Base-by-base conservation (phyloP, 345 rosid genomes). In the Physaria fendleri region DNA sequence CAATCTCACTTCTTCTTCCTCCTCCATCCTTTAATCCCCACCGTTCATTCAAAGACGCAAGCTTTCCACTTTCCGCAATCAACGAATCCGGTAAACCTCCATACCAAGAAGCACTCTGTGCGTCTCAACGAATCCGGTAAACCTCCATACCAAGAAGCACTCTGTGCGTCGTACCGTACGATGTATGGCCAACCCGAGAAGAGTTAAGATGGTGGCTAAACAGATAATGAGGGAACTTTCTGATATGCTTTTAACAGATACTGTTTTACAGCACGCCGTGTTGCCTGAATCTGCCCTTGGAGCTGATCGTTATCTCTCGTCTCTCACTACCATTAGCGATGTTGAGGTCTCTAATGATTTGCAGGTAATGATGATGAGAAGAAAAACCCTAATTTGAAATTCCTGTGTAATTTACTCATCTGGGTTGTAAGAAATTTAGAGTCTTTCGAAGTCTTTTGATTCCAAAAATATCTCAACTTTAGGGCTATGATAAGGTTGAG, bases 161-260 rank as follows among this genome's bases (percentile, higher is more conserved):
- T 46, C 70, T 3, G 27, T 46, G 11, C 74, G 71, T 18, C 17
- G 66, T 14, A 60, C 27, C 37, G 74, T 85, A 15, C 78, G 40
- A 75, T 92, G 97, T 68, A 92, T 92, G 98, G 96, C 96, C 23
- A 84, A 81, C 58, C 95, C 85, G 21, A 82, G 98, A 44, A 69
- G 98, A 74, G 98, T 88, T 40, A 78, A 84, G 72, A 91, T 84
- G 92, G 96, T 85, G 37, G 90, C 96, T 29, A 88, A 81, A 57
- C 95, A 91, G 74, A 85, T 91, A 65, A 77, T 73, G 75, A 83
- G 96, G 46, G 96, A 86, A 71, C 82, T 92, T 23, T 92, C 98
- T 17, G 88, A 84, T 70, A 88, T 92, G 98, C 82, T 88, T 60
- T 63, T 92, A 24, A 84, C 89, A 0, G 98, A 92, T 63, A 86